phyloP scores from a whole-genome alignment of 139 green algal species.

The Astrephomene gubernaculifera region DNA sequence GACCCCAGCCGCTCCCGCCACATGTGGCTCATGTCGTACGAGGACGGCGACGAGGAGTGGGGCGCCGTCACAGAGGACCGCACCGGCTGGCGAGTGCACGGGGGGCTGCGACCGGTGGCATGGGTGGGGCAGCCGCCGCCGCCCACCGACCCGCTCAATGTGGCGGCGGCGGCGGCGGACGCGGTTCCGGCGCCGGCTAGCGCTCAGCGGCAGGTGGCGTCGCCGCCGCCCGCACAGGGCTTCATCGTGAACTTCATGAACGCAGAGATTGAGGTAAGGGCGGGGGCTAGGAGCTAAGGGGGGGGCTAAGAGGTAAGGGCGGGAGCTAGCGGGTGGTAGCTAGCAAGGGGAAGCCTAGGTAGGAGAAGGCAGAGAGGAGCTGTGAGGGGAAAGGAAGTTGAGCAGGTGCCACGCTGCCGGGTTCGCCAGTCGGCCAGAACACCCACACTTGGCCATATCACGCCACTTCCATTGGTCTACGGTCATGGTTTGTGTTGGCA shows the following conservation, averaged over 20 bases:
- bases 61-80: slow-evolving; percentile 36
- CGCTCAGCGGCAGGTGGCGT: neutral
- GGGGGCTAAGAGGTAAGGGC: no score
- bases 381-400: no score
- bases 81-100: slow-evolving; percentile 23
- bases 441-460: no score
- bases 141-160: neutral
- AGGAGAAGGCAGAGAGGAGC: no score
- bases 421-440: no score
- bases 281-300: no score
- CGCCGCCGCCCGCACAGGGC: neutral
- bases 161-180: neutral
- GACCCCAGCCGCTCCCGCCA: slow-evolving; percentile 12
- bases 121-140: slow-evolving; percentile 18
- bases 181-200: neutral
- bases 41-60: slow-evolving; percentile 43
- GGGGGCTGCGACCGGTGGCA: neutral
- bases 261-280: slow-evolving; percentile 24
- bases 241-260: slow-evolving; percentile 21
- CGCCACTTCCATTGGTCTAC: no score
- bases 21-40: slow-evolving; percentile 33
- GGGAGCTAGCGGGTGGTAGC: no score
- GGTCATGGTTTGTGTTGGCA: no score
- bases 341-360: no score
- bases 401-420: no score